Evolutionary conservation across 2,329 filamentous ascomycete genomes (phyloP).

Genomic region (Sporothrix globosa): DNA sequence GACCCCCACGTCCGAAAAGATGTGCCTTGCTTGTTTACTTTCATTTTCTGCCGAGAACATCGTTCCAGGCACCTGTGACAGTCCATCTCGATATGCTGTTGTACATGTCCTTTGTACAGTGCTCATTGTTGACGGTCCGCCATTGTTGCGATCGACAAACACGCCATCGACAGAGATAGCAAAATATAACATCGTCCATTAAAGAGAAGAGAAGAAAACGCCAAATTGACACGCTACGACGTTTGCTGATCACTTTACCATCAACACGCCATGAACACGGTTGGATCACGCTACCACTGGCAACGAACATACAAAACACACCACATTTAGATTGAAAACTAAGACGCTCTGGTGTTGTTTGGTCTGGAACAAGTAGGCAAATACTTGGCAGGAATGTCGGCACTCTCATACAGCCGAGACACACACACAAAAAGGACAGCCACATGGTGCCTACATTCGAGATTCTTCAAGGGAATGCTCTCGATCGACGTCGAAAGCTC

Average conservation of each 20-base stretch:
- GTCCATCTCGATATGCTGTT: not conserved
- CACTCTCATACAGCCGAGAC: slow-evolving; percentile 13
- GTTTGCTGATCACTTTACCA: slow-evolving; percentile 3
- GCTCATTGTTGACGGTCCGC: not conserved
- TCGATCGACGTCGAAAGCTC: not conserved
- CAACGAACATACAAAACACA: slow-evolving; percentile 6
- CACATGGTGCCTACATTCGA: not conserved
- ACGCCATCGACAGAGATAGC: not conserved
- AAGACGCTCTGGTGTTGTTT: not conserved
- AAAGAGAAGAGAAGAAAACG: not conserved
- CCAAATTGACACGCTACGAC: slow-evolving; percentile 26
- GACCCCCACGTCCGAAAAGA: slow-evolving; percentile 5
- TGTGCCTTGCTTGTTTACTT: not conserved
- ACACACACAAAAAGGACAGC: not conserved
- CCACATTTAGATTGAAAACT: slow-evolving; percentile 2
- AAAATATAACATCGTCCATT: no score
- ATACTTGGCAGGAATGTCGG: not conserved
- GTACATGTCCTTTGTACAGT: not conserved
- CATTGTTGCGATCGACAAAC: slow-evolving; percentile 10
- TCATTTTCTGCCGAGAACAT: no score
- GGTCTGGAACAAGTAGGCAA: not conserved
- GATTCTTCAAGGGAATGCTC: not conserved
- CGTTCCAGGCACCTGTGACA: not conserved
- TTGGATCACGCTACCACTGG: not conserved
- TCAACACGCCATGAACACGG: slow-evolving; percentile 19